phyloP scores from a whole-genome alignment of 345 rosid genomes.

The Melastoma malabathricum region DNA sequence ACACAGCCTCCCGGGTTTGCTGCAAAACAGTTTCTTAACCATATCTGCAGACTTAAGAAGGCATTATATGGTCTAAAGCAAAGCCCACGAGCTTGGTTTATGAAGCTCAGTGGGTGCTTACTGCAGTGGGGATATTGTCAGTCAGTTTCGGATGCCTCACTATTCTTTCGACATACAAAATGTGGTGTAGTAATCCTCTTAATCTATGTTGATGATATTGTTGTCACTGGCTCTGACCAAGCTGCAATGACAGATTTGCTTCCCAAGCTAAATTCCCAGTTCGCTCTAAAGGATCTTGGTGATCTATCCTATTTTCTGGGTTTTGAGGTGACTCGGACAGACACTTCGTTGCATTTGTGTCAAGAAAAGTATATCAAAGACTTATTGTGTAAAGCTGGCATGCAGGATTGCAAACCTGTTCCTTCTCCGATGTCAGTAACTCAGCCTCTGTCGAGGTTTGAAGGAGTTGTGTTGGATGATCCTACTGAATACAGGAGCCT shows the following conservation, averaged over 20 bases:
- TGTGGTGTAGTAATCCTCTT: too few species aligned
- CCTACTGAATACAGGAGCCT: too few species aligned
- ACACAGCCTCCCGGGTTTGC: neutral
- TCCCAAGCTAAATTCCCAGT: neutral
- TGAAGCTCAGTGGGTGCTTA: neutral
- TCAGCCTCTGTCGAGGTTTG: too few species aligned
- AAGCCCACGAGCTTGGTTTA: neutral
- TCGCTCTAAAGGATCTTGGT: neutral
- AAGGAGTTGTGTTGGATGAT: too few species aligned
- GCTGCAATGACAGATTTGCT: neutral
- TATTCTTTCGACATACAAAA: neutral
- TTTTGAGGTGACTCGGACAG: neutral
- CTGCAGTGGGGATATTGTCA: neutral
- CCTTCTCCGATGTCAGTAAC: too few species aligned
- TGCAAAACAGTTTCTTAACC: neutral
- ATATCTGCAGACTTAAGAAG: neutral
- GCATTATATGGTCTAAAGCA: neutral
- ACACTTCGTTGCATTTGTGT: neutral
- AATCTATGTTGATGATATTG: constrained; percentile 1
- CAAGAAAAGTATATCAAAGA: neutral
- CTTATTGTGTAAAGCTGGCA: neutral
- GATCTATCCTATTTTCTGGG: neutral
- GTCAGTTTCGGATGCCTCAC: neutral
- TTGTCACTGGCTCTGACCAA: neutral
- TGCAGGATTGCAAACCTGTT: too few species aligned